Conservation (phyloP, 176 grass and related monocot species). For the Typha latifolia region DNA sequence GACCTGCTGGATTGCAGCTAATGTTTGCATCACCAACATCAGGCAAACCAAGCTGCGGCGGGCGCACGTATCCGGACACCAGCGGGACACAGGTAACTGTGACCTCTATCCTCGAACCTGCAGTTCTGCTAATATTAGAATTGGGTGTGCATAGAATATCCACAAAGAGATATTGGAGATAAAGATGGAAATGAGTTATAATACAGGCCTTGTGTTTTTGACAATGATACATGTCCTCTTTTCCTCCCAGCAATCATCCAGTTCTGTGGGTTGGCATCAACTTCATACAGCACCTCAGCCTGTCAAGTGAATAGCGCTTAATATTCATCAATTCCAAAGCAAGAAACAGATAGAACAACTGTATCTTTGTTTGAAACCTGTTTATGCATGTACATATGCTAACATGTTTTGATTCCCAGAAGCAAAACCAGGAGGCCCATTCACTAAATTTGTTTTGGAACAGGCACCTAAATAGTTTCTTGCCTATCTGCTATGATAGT, state of each 20-base stretch:
- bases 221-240: constrained; percentile 54
- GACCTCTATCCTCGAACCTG: constrained; percentile 96
- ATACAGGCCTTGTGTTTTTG: constrained; percentile 46
- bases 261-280: constrained; percentile 76
- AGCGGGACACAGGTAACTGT: constrained; percentile 78
- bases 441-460: no score
- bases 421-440: no score
- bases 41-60: constrained; percentile 70
- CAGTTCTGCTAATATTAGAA: constrained; percentile 17
- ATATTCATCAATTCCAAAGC: background rate
- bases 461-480: no score
- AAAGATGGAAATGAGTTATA: background rate
- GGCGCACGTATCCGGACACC: constrained; percentile 83
- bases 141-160: background rate
- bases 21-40: constrained; percentile 65
- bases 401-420: no score
- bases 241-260: constrained; percentile 99
- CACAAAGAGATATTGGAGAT: background rate
- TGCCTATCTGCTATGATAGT: no score
- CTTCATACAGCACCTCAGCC: constrained; percentile 81
- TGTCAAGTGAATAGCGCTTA: constrained; percentile 18
- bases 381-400: no score
- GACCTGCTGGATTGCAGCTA: constrained; percentile 79
- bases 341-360: background rate
- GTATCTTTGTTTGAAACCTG: background rate